Conservation (phyloP, 805 yeast genomes). For the Ogataea glucozyma region DNA sequence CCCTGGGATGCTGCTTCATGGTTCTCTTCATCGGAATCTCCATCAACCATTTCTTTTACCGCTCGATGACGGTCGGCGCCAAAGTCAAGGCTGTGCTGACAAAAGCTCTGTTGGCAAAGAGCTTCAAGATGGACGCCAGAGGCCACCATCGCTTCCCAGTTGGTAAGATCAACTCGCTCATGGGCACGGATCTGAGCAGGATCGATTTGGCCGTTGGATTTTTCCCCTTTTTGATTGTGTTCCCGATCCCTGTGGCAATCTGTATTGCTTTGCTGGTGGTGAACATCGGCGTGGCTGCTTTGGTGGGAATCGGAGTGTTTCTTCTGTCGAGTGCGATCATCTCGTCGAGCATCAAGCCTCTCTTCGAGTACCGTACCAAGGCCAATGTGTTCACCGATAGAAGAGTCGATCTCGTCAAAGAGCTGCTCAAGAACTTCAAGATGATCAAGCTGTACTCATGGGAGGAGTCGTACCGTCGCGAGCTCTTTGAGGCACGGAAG, state of each 20-base stretch:
- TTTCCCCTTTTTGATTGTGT: constrained; percentile 62
- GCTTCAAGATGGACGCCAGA: constrained; percentile 58
- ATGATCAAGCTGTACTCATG: constrained; percentile 86
- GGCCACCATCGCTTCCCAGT: constrained; percentile 65
- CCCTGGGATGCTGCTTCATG: constrained; percentile 67
- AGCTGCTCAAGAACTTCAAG: constrained; percentile 74
- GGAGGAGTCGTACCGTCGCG: constrained; percentile 74
- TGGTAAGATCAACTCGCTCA: constrained; percentile 73
- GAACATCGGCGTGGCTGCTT: constrained; percentile 70
- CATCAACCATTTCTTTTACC: constrained; percentile 64
- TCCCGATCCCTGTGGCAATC: constrained; percentile 62
- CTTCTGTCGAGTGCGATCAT: constrained; percentile 49
- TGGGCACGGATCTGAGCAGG: constrained; percentile 80
- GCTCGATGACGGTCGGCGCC: constrained; percentile 64
- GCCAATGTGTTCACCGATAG: constrained; percentile 69
- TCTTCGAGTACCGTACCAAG: constrained; percentile 54
- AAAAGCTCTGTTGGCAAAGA: constrained; percentile 64
- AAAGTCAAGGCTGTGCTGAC: constrained; percentile 69
- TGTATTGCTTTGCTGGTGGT: constrained; percentile 64
- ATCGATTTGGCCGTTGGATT: constrained; percentile 73
- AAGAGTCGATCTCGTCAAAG: constrained; percentile 76
- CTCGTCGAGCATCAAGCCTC: constrained; percentile 45
- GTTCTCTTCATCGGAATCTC: constrained; percentile 48
- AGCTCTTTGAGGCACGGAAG: constrained; percentile 54
- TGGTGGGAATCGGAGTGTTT: constrained; percentile 68